Conservation (phyloP, 2,329 filamentous ascomycete genomes). For the Grosmannia serpens region DNA sequence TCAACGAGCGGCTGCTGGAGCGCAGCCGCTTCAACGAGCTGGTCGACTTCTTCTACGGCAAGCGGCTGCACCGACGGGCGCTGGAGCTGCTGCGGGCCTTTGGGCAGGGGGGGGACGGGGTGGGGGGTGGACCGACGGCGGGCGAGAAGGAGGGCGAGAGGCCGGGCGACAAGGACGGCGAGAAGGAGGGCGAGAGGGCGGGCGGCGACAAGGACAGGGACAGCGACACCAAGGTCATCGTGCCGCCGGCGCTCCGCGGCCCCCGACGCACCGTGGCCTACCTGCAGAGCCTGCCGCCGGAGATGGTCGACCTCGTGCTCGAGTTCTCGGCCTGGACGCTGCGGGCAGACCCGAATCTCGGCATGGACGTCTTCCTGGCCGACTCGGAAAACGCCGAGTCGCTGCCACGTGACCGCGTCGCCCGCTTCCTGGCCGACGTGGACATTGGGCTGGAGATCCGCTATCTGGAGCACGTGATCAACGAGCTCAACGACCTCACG, state of each 20-base stretch:
- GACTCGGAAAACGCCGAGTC: conserved; percentile 94
- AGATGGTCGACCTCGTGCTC: conserved; percentile 80
- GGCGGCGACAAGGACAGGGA: conserved; percentile 15
- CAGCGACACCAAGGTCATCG: background rate
- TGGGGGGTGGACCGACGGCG: conserved; percentile 25
- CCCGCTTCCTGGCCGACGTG: conserved; percentile 60
- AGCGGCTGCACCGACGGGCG: conserved; percentile 81
- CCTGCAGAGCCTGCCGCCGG: conserved; percentile 76
- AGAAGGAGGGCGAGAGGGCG: background rate
- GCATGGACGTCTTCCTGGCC: conserved; percentile 86
- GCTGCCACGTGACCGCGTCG: conserved; percentile 64
- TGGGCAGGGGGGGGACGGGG: conserved; percentile 46
- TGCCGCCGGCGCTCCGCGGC: conserved; percentile 51
- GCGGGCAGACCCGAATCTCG: conserved; percentile 56
- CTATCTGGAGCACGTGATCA: conserved; percentile 86
- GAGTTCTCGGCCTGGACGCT: conserved; percentile 89
- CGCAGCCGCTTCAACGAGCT: conserved; percentile 83
- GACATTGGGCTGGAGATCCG: conserved; percentile 60
- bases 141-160: conserved; percentile 20
- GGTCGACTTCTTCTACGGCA: conserved; percentile 95
- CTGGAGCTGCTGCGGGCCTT: conserved; percentile 74
- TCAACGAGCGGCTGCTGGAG: conserved; percentile 85
- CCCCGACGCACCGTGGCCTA: conserved; percentile 79
- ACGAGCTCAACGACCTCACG: conserved; percentile 72
- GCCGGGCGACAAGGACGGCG: background rate